Base-by-base conservation (phyloP, 2,329 filamentous ascomycete species). In the Rasamsonia emersonii region DNA sequence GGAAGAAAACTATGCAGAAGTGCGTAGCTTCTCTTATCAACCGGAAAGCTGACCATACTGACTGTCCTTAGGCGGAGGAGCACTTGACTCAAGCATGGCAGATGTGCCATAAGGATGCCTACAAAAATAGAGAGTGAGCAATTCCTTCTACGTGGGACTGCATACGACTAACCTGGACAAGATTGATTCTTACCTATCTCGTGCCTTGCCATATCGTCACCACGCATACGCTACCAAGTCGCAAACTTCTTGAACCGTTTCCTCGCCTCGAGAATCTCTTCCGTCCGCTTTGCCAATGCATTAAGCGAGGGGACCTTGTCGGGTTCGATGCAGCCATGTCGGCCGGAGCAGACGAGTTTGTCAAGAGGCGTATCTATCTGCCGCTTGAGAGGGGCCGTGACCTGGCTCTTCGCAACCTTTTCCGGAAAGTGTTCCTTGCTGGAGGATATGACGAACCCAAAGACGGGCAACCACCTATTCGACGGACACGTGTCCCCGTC, bases 131-230 rank as follows among this genome's bases (percentile, higher is more conserved):
- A 50, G 85, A 95, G 82, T 89, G 58, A 49, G 76, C 61, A 5
- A 6, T 11, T 16, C 13, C 7, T 21, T 24, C 19, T 4, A 26
- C 11, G n/a, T 19, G 3, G 13, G 28, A 17, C 32, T 14, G 30
- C 9, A 13, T 21, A 23, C 36, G 6, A 40, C 49, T 57, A 38
- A 59, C 35, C 40, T 29, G 11, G 11, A 28, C 5, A 44, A 91
- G 84, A 50, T 73, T 91, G 35, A 96, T 98, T 34, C 70, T 98
- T 18, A 93, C 82, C 2, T 98, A 98, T 50, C 76, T 98, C 8
- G 88, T 98, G 32, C 91, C 91, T 0, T 95, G 88, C 42, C 86
- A 86, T 44, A 75, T 98, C 18, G 73, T 98, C 35, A 96, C 85
- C 3, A 84, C 75, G 17, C 86, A 94, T 53, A 82, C 79, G 0